These are phyloP conservation scores for Acer saccharum DNA, from an alignment of 345 rosid species.

Conservation along the genomic window DNA sequence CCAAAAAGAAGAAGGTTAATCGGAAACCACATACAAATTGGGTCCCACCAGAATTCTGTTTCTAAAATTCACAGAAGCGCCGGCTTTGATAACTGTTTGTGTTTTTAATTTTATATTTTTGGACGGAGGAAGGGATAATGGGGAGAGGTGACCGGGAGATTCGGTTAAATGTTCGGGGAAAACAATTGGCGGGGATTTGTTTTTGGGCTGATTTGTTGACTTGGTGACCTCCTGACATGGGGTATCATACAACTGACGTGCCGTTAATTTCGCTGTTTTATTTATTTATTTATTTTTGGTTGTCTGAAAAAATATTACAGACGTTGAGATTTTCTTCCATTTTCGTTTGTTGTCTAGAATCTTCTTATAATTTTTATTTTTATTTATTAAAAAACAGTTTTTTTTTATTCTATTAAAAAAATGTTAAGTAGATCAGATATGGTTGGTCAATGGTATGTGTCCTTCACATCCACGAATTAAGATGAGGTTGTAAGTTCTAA, in stretches of 20 bases:
- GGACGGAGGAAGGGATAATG: background rate
- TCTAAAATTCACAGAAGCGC: background rate
- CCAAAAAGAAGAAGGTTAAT: background rate
- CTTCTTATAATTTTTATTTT: no score
- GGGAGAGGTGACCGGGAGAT: constrained; percentile 5
- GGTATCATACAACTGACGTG: background rate
- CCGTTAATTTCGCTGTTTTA: background rate
- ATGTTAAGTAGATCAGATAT: no score
- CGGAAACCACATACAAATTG: background rate
- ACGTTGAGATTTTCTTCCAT: no score
- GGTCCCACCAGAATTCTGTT: constrained; percentile 7
- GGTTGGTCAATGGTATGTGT: no score
- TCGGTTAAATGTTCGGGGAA: background rate
- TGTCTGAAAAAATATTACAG: no score
- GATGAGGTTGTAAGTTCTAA: no score
- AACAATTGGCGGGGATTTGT: background rate
- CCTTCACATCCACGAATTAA: no score
- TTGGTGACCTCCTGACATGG: background rate
- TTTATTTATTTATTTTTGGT: no score
- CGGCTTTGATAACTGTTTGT: background rate
- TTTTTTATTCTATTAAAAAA: no score
- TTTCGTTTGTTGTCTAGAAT: no score
- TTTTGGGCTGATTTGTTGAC: background rate
- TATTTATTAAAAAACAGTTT: no score
- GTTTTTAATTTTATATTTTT: no score